Evolutionary conservation across 2,329 filamentous ascomycete species (phyloP).

Genomic region (Ophiostoma quercus): DNA sequence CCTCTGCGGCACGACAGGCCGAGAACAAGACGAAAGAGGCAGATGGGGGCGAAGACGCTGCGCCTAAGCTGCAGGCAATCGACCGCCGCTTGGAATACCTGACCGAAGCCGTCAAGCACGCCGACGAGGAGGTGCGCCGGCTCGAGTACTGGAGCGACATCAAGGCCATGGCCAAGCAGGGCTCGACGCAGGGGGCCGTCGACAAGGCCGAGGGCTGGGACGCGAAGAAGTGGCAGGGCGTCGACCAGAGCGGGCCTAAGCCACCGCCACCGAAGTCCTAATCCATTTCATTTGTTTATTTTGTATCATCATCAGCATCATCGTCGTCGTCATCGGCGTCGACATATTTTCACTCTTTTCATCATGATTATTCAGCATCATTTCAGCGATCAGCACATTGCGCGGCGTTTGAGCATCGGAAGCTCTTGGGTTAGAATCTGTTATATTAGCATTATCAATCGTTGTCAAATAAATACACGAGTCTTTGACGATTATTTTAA

Average conservation of each 20-base stretch:
- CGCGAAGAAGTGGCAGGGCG: conserved; percentile 43
- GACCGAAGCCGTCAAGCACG: conserved; percentile 66
- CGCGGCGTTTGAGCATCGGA: conserved; percentile 6
- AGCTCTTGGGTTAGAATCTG: background rate
- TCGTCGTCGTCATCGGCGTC: background rate
- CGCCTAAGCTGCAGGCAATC: conserved; percentile 9
- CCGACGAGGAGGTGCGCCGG: conserved; percentile 72
- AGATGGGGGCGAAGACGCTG: background rate
- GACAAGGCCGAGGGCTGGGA: conserved; percentile 42
- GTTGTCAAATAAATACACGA: background rate
- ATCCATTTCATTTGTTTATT: background rate
- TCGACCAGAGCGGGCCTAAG: conserved; percentile 50
- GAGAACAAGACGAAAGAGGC: background rate
- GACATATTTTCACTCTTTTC: background rate
- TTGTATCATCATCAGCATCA: background rate
- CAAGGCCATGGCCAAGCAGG: conserved; percentile 58
- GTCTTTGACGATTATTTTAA: background rate
- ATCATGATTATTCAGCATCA: background rate
- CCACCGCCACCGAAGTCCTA: conserved; percentile 30
- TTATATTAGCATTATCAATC: background rate
- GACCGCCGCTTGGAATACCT: conserved; percentile 58
- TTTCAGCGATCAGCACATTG: conserved; percentile 1
- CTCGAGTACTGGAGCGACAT: conserved; percentile 87
- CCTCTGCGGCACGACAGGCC: conserved; percentile 33
- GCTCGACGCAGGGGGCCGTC: conserved; percentile 43